Conservation (phyloP, 2,329 filamentous ascomycete species). For the Aciculosporium take region DNA sequence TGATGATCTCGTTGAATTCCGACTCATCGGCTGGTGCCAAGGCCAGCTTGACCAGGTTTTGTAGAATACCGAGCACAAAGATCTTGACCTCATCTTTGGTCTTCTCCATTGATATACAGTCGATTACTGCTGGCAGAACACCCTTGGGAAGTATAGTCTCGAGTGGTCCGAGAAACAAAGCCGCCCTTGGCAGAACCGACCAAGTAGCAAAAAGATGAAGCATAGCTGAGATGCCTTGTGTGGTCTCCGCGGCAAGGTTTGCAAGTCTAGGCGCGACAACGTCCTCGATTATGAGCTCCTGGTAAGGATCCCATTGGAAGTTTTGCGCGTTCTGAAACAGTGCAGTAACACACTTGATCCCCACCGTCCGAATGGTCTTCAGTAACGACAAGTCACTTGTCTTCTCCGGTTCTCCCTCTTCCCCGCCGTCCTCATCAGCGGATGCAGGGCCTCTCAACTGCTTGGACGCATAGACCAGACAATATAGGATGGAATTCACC, state of each 20-base stretch:
- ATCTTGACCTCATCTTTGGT: slow-evolving; percentile 77
- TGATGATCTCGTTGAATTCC: slow-evolving; percentile 42
- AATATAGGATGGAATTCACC: slow-evolving; percentile 68
- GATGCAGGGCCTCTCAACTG: slow-evolving; percentile 32
- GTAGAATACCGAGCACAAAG: slow-evolving; percentile 64
- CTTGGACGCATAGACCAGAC: slow-evolving; percentile 56
- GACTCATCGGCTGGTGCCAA: slow-evolving; percentile 38
- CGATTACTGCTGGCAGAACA: slow-evolving; percentile 56
- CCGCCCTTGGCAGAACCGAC: slow-evolving; percentile 52
- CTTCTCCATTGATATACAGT: slow-evolving; percentile 56
- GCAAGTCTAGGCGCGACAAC: slow-evolving; percentile 63
- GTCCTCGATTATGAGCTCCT: slow-evolving; percentile 56
- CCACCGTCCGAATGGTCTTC: slow-evolving; percentile 52
- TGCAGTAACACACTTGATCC: slow-evolving; percentile 69
- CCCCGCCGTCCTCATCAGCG: slow-evolving; percentile 19
- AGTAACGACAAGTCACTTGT: slow-evolving; percentile 41
- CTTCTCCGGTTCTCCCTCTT: slow-evolving; percentile 28
- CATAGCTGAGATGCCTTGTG: slow-evolving; percentile 74
- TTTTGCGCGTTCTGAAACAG: slow-evolving; percentile 60
- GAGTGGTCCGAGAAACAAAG: slow-evolving; percentile 46
- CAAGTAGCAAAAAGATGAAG: slow-evolving; percentile 71
- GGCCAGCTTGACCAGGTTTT: slow-evolving; percentile 50
- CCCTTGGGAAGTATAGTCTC: slow-evolving; percentile 34
- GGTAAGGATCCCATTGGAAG: slow-evolving; percentile 60
- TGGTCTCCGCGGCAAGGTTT: slow-evolving; percentile 70